Conservation (phyloP, 2,329 filamentous ascomycete genomes). For the Ophiostoma piceae region DNA sequence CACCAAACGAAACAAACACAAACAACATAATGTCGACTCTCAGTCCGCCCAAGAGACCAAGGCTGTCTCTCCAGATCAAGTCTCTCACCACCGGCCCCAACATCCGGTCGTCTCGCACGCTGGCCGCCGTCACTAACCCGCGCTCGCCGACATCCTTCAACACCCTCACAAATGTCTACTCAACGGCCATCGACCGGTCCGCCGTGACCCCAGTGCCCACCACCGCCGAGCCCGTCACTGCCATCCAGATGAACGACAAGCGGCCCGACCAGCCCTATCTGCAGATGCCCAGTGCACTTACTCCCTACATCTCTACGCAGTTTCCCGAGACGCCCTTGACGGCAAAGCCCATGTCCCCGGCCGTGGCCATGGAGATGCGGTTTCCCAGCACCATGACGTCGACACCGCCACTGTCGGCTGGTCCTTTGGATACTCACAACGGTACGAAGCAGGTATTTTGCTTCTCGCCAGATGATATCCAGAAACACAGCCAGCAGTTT, state of each 20-base stretch:
- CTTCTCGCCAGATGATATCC: slow-evolving; percentile 35
- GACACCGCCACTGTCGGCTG: slow-evolving; percentile 55
- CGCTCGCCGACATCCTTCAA: slow-evolving; percentile 60
- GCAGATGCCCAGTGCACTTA: slow-evolving; percentile 34
- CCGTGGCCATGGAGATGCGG: slow-evolving; percentile 40
- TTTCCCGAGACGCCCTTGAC: slow-evolving; percentile 50
- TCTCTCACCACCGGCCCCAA: slow-evolving; percentile 36
- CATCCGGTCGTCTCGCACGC: slow-evolving; percentile 40
- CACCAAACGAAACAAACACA: not conserved
- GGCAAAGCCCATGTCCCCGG: slow-evolving; percentile 47
- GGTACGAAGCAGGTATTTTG: slow-evolving; percentile 40
- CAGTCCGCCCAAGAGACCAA: slow-evolving; percentile 46
- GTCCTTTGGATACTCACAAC: slow-evolving; percentile 41
- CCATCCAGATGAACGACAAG: slow-evolving; percentile 39
- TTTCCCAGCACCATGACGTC: slow-evolving; percentile 55
- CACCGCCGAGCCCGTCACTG: slow-evolving; percentile 27
- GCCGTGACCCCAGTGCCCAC: slow-evolving; percentile 46
- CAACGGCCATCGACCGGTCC: slow-evolving; percentile 56
- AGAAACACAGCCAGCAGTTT: not conserved
- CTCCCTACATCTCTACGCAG: slow-evolving; percentile 43
- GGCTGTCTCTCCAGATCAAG: slow-evolving; percentile 48
- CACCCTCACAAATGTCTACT: slow-evolving; percentile 61
- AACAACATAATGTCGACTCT: slow-evolving; percentile 24
- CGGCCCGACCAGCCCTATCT: slow-evolving; percentile 24
- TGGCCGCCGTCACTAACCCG: slow-evolving; percentile 48